Evolutionary conservation across 495 filamentous ascomycete species (phyloP), one percentile per base, ranked within the genome.

Genomic region (Aspergillus saccharolyticus): DNA sequence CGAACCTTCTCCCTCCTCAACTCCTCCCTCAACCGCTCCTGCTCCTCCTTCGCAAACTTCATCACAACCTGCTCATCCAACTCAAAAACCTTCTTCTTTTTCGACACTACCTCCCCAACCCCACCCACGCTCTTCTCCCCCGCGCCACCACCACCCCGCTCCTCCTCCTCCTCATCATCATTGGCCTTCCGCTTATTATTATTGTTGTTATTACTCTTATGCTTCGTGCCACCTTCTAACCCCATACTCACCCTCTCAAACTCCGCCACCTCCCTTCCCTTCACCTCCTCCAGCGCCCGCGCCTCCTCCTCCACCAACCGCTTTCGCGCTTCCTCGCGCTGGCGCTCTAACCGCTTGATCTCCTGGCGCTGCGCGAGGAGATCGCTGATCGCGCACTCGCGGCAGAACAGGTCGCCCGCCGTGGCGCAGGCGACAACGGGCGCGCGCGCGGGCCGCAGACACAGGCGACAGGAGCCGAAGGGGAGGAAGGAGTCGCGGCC

Each of bases 321-420:
- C 46, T 69, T 74, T 55, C 62, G 63, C 16, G 75, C 75, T 16
- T 79, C 75, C 0, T 90, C 89, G 44, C 78, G 73, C 44, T 84
- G 80, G 56, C 81, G 83, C 65, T 91, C 90, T 15, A 87, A 61
- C 0, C 94, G 80, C 66, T 93, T 95, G 63, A 97, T 96, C 69
- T 97, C 95, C 72, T 94, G 89, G 59, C 89, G 83, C 72, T 98
- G 94, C 9, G 90, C 82, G 1, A 98, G 80, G 44, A 98, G 85
- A 67, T 97, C 96, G 64, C 75, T 89, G 24, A 97, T 84, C 10
- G 92, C 91, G 73, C 94, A 98, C 71, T 98, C 94, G 56, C 91
- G 83, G 66, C 94, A 98, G 74, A 97, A 97, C n/a, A 98, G 80
- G 68, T 97, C 91, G 50, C 93, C 94, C 58, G 88, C 83, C 0